phyloP scores from a whole-genome alignment of 495 filamentous ascomycete genomes.

The Xylaria cubensis region DNA sequence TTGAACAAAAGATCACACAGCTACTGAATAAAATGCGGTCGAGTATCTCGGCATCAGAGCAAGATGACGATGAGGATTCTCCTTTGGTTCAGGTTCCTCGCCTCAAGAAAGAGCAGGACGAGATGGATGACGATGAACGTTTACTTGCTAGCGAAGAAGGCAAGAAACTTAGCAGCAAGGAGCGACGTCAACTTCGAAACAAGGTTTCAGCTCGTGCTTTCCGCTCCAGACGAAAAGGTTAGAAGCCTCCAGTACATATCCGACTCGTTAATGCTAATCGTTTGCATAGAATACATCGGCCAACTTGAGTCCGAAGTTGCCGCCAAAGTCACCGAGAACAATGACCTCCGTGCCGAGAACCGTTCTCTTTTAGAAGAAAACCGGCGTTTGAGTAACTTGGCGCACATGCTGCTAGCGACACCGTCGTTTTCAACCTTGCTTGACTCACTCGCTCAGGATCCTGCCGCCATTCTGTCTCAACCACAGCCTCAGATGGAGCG shows the following conservation, averaged over 20 bases:
- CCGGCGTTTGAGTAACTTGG: conserved; percentile 75
- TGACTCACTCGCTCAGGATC: conserved; percentile 68
- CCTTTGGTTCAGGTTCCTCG: conserved; percentile 65
- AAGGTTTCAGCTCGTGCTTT: conserved; percentile 98
- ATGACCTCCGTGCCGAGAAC: conserved; percentile 76
- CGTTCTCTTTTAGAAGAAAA: conserved; percentile 79
- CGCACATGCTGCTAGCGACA: conserved; percentile 82
- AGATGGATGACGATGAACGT: conserved; percentile 98
- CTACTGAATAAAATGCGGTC: conserved; percentile 84
- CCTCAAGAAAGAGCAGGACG: conserved; percentile 84
- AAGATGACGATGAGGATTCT: conserved; percentile 51
- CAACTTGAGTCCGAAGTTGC: conserved; percentile 90
- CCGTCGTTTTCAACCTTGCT: conserved; percentile 85
- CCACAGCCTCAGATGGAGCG: conserved; percentile 46
- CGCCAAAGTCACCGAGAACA: conserved; percentile 70
- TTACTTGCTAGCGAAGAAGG: conserved; percentile 93
- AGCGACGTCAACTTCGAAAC: conserved; percentile 92
- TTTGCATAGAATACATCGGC: conserved; percentile 81
- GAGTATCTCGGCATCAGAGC: conserved; percentile 61
- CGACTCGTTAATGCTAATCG: conserved; percentile 53
- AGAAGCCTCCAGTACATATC: conserved; percentile 35
- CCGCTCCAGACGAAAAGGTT: conserved; percentile 95
- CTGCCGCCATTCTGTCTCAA: conserved; percentile 43
- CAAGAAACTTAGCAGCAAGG: conserved; percentile 95
- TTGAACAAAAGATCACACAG: conserved; percentile 86